Percentiles rank a stretch among this genome's conserved stretches.
Conservation (phyloP, 2,329 filamentous ascomycete species). For the Claviceps capensis region DNA sequence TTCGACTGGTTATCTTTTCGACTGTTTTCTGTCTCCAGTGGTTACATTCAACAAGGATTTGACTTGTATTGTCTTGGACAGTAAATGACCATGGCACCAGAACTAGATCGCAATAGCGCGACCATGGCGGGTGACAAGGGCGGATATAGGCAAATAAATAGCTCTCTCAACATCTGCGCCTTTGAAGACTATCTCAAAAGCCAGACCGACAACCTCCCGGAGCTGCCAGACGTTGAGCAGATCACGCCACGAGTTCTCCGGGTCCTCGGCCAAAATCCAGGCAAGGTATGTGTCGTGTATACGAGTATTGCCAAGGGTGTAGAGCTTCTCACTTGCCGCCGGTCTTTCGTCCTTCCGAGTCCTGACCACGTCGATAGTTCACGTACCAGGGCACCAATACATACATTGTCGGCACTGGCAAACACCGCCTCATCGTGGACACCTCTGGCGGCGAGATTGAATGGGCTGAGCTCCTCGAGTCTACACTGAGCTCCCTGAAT, state of each 20-base stretch:
- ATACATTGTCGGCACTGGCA: slow-evolving; percentile 56
- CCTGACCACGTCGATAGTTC: slow-evolving; percentile 24
- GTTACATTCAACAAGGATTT: background rate
- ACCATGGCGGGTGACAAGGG: slow-evolving; percentile 9
- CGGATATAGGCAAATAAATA: slow-evolving; percentile 33
- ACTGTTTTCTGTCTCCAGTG: too few species aligned
- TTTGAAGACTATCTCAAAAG: slow-evolving; percentile 33
- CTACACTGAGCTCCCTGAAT: slow-evolving; percentile 8
- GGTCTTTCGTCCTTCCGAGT: background rate
- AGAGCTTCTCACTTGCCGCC: background rate
- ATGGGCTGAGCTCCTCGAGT: slow-evolving; percentile 34
- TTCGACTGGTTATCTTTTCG: too few species aligned
- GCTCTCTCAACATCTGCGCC: slow-evolving; percentile 29
- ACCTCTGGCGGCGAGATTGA: slow-evolving; percentile 52
- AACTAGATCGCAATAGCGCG: background rate
- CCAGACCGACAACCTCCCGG: slow-evolving; percentile 23
- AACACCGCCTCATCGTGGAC: slow-evolving; percentile 52
- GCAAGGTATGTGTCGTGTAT: slow-evolving; percentile 18
- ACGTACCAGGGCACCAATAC: slow-evolving; percentile 57
- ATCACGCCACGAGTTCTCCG: slow-evolving; percentile 27
- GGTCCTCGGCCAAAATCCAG: slow-evolving; percentile 29
- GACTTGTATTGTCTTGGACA: background rate
- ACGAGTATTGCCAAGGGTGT: too few species aligned
- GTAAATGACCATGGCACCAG: background rate
- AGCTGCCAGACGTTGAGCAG: slow-evolving; percentile 25